Conservation (phyloP, 805 yeast species). For the Yamadazyma sp. region DNA sequence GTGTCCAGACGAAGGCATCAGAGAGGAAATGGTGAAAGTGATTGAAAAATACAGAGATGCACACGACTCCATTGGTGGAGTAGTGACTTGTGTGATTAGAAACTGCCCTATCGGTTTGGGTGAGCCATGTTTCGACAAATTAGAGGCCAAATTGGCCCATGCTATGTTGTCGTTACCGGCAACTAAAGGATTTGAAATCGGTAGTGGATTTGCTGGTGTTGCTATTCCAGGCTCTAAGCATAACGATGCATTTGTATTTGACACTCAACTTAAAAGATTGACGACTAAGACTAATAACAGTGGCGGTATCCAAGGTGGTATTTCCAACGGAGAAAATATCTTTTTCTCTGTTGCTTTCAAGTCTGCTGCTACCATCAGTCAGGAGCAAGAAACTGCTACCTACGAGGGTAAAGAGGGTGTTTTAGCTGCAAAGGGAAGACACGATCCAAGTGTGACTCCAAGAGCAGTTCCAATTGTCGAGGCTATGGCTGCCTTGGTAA, state of each 20-base stretch:
- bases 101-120: constrained; percentile 96
- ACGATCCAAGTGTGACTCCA: constrained; percentile 97
- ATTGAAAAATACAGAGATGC: constrained; percentile 84
- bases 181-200: constrained; percentile 96
- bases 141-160: constrained; percentile 93
- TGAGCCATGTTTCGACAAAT: constrained; percentile 95
- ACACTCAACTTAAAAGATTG: constrained; percentile 58
- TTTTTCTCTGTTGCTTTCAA: constrained; percentile 95
- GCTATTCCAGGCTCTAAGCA: constrained; percentile 89
- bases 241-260: constrained; percentile 80
- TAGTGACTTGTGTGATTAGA: constrained; percentile 94
- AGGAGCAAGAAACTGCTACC: constrained; percentile 84
- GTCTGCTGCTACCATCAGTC: constrained; percentile 96
- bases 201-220: constrained; percentile 93
- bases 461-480: constrained; percentile 98
- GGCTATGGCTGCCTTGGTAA: constrained; percentile 94
- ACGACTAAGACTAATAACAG: constrained; percentile 89
- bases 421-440: constrained; percentile 95
- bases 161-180: constrained; percentile 98
- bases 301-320: constrained; percentile 99
- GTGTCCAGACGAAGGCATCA: constrained; percentile 78
- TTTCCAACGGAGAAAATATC: constrained; percentile 92
- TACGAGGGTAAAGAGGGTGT: constrained; percentile 88
- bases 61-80: constrained; percentile 95
- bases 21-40: constrained; percentile 78